phyloP scores from a whole-genome alignment of 495 filamentous ascomycete species.

The Sordaria brevicollis region DNA sequence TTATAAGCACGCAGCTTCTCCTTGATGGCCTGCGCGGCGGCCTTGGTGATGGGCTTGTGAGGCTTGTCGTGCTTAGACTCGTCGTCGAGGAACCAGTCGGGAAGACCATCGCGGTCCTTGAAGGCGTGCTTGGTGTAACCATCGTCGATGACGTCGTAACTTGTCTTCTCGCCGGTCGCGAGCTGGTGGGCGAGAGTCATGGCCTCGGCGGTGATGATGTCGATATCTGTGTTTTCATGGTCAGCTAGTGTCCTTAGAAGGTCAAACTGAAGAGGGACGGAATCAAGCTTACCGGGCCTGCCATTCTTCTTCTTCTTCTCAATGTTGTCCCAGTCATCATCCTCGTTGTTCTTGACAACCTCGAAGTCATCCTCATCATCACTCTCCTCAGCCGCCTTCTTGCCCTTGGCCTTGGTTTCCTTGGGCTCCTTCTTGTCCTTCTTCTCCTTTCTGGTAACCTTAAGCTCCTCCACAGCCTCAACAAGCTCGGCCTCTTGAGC shows the following conservation, averaged over 20 bases:
- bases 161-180: conserved; percentile 72
- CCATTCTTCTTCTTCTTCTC: conserved; percentile 59
- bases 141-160: conserved; percentile 72
- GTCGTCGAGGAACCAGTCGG: conserved; percentile 97
- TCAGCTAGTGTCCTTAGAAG: conserved; percentile 20
- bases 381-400: conserved; percentile 16
- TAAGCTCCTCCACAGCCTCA: not conserved
- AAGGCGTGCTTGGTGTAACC: conserved; percentile 87
- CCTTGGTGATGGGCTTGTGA: conserved; percentile 79
- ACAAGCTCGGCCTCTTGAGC: conserved; percentile 17
- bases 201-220: conserved; percentile 96
- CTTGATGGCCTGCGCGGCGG: conserved; percentile 84
- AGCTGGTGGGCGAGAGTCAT: conserved; percentile 96
- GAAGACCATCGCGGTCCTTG: conserved; percentile 85
- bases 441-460: conserved; percentile 3
- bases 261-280: not conserved
- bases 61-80: conserved; percentile 74
- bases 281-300: conserved; percentile 48
- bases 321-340: conserved; percentile 58
- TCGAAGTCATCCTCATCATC: conserved; percentile 39
- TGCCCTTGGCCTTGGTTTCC: conserved; percentile 9
- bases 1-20: conserved; percentile 92
- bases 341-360: conserved; percentile 42
- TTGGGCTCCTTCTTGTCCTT: conserved; percentile 6
- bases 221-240: conserved; percentile 56